phyloP scores from a whole-genome alignment of 208 protist genomes.

The Trypanosomatidae sp. region DNA sequence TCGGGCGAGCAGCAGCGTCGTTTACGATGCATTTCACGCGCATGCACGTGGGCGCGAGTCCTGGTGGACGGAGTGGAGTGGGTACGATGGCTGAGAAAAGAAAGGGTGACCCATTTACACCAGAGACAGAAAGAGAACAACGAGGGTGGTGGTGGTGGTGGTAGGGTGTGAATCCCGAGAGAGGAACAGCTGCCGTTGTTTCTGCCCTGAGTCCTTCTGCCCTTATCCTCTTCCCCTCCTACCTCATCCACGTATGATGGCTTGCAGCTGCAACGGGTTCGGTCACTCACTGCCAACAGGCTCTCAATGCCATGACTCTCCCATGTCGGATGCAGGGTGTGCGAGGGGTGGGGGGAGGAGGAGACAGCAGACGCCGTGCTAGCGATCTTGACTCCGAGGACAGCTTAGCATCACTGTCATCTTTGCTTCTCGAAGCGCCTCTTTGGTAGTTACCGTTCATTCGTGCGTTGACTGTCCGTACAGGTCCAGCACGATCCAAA shows the following conservation, averaged over 20 bases:
- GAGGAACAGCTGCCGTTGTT: slow-evolving; percentile 3
- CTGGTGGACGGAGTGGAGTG: neutral
- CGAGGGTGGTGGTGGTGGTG: neutral
- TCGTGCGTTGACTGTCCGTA: neutral
- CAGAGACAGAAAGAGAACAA: neutral
- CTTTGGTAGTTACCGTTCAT: neutral
- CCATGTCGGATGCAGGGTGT: no score
- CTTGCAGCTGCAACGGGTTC: neutral
- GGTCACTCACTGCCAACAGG: neutral
- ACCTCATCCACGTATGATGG: neutral
- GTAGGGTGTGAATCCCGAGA: neutral
- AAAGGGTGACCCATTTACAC: neutral
- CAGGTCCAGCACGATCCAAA: neutral
- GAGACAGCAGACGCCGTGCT: neutral
- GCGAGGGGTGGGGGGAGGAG: neutral
- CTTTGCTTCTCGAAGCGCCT: neutral
- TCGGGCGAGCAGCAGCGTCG: neutral
- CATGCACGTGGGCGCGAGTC: no score
- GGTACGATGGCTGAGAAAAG: neutral
- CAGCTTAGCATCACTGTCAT: neutral
- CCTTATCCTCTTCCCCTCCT: neutral
- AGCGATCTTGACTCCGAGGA: neutral
- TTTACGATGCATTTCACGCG: neutral
- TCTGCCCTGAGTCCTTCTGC: neutral
- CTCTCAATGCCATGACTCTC: neutral